Percentiles rank a stretch among this genome's conserved stretches.
Conservation (phyloP, 2,329 filamentous ascomycete genomes). For the Colletotrichum orbiculare region DNA sequence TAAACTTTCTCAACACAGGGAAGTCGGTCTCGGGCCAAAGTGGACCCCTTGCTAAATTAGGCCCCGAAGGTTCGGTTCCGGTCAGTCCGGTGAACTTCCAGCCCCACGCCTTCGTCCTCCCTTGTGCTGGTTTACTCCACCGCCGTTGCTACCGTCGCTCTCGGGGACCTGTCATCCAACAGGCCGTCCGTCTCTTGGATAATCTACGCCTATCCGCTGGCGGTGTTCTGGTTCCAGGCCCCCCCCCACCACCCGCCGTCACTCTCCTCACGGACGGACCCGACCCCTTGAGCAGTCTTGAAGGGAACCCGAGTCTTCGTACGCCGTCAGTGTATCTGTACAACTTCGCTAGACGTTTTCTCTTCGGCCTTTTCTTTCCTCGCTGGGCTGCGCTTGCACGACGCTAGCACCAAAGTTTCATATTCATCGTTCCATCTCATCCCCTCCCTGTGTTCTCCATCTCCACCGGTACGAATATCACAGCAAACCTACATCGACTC, state of each 20-base stretch:
- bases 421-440: no score
- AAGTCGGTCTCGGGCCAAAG: slow-evolving; percentile 7
- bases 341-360: slow-evolving; percentile 22
- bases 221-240: no score
- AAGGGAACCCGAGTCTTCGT: no score
- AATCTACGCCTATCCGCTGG: background rate
- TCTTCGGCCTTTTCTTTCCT: slow-evolving; percentile 32
- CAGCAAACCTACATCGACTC: no score
- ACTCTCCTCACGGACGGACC: no score
- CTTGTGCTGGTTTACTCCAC: slow-evolving; percentile 4
- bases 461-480: no score
- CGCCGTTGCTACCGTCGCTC: slow-evolving; percentile 10
- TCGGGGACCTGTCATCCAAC: slow-evolving; percentile 12
- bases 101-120: slow-evolving; percentile 3
- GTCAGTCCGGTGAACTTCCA: slow-evolving; percentile 4
- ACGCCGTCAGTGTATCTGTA: no score
- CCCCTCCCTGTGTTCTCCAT: background rate
- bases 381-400: slow-evolving; percentile 20
- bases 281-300: no score
- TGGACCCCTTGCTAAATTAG: slow-evolving; percentile 20
- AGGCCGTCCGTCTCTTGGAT: slow-evolving; percentile 1
- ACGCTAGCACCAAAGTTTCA: slow-evolving; percentile 8
- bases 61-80: slow-evolving; percentile 19
- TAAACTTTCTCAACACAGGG: background rate
- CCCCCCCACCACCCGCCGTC: no score